Base-by-base conservation (phyloP, 2,329 filamentous ascomycete species). In the Amesomyces nigricolor region DNA sequence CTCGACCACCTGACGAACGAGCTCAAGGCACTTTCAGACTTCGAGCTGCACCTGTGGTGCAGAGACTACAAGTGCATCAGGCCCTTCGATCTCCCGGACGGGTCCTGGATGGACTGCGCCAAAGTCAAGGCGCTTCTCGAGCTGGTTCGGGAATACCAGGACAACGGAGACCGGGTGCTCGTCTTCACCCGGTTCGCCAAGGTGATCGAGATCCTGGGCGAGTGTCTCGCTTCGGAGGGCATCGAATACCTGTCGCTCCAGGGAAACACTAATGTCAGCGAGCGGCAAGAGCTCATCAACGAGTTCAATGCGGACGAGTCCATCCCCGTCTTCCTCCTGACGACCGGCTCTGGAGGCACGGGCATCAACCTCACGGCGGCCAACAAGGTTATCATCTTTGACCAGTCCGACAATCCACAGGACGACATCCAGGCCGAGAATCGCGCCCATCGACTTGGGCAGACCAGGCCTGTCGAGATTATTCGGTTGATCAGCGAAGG, bases 371-470 rank as follows among this genome's bases (percentile, higher is more conserved):
- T 99, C 53, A 94, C 92, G 7, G 89, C 88, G 37, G 94, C 94
- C 4, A 97, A 97, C 75, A 97, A 96, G 72, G 92, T 99, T 63
- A 83, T 99, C 71, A 94, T 99, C 66, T 96, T 97, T 69, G 94
- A 99, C 71, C 88, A 88, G 61, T 89, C 86, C n/a, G 96, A 96
- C 74, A 99, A 99, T 64, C 94, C 94, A 0, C 94, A 99, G 68
- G 92, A 97, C 63, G 94, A 99, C 67, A 85, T 96, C n/a, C 94
- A 99, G 70, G 94, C 94, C 0, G 94, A 97, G 75, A 97, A 99
- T 70, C 86, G 94, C 16, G 94, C 94, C 0, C 94, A 99, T 72
- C 87, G 94, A 13, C 89, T 99, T 8, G 94, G 94, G 0, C 94
- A 99, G 75, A 91, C 82, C 30, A 79, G 89, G 14, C 87, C 92